phyloP scores from a whole-genome alignment of 495 filamentous ascomycete species.

The Cercophora newfieldiana region DNA sequence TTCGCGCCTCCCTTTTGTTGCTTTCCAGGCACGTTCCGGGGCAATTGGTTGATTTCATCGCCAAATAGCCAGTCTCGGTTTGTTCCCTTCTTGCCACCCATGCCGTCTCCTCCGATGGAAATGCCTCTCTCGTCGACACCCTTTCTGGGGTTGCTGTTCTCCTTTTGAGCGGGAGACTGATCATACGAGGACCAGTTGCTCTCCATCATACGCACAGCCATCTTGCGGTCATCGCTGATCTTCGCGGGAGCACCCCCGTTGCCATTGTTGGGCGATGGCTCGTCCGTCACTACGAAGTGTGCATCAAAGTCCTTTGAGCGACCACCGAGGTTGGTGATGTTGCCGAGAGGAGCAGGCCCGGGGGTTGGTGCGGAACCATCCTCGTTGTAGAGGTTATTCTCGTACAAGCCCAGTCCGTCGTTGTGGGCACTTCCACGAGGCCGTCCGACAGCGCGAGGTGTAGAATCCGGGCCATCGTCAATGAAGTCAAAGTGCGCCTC shows the following conservation, averaged over 20 bases:
- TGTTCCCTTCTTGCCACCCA: slow-evolving; percentile 67
- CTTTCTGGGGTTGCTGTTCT: slow-evolving; percentile 43
- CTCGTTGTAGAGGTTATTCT: slow-evolving; percentile 68
- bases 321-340: slow-evolving; percentile 65
- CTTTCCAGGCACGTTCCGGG: slow-evolving; percentile 34
- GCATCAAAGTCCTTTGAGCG: slow-evolving; percentile 70
- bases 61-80: slow-evolving; percentile 63
- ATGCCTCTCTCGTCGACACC: slow-evolving; percentile 48
- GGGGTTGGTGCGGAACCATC: slow-evolving; percentile 41
- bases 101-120: slow-evolving; percentile 66
- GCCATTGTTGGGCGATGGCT: slow-evolving; percentile 44
- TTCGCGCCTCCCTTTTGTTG: slow-evolving; percentile 36
- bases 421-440: slow-evolving; percentile 55
- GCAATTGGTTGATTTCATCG: slow-evolving; percentile 49
- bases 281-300: slow-evolving; percentile 70
- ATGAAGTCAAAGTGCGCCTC: slow-evolving; percentile 68
- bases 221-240: slow-evolving; percentile 53
- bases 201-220: slow-evolving; percentile 67
- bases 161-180: slow-evolving; percentile 56
- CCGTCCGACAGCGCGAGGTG: slow-evolving; percentile 54
- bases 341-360: slow-evolving; percentile 47
- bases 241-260: slow-evolving; percentile 17
- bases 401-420: slow-evolving; percentile 70
- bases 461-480: slow-evolving; percentile 26
- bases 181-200: slow-evolving; percentile 65